phyloP scores from a whole-genome alignment of 805 yeast species.

The Lachancea lanzarotensis region DNA sequence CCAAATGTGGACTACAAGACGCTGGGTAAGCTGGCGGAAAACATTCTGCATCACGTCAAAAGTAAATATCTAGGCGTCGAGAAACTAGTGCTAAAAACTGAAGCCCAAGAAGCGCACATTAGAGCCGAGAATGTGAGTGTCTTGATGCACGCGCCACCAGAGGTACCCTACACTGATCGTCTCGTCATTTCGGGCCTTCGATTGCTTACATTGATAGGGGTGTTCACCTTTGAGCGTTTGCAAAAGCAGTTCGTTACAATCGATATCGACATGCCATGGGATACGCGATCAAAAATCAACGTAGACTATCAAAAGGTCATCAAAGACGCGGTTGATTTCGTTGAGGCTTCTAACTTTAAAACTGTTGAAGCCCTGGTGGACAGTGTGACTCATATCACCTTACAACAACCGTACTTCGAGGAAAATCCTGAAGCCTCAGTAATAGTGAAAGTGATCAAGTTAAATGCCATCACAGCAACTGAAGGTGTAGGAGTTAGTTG shows the following conservation, averaged over 20 bases:
- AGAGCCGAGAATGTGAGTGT: slow-evolving; percentile 28
- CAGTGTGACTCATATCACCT: slow-evolving; percentile 55
- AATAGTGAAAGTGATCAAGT: slow-evolving; percentile 68
- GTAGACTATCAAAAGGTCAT: slow-evolving; percentile 37
- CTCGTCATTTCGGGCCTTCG: slow-evolving; percentile 43
- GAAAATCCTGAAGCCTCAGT: slow-evolving; percentile 34
- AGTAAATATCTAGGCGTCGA: slow-evolving; percentile 27
- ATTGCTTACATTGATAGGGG: slow-evolving; percentile 79
- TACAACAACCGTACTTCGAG: slow-evolving; percentile 36
- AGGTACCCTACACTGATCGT: neutral
- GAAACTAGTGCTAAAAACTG: slow-evolving; percentile 14
- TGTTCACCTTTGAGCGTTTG: slow-evolving; percentile 82
- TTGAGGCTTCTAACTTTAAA: slow-evolving; percentile 75
- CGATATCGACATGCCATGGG: slow-evolving; percentile 46
- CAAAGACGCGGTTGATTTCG: slow-evolving; percentile 47
- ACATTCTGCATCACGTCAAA: slow-evolving; percentile 40
- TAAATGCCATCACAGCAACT: slow-evolving; percentile 81
- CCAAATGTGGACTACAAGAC: slow-evolving; percentile 30
- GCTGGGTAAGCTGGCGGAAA: slow-evolving; percentile 38
- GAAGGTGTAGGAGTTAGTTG: slow-evolving; percentile 87
- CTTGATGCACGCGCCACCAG: slow-evolving; percentile 6
- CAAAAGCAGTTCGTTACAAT: slow-evolving; percentile 69
- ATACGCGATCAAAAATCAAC: slow-evolving; percentile 11
- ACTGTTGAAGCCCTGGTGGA: slow-evolving; percentile 91
- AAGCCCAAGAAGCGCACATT: slow-evolving; percentile 24